A percentile compares a stretch with the other conserved stretches of the same genome.
phyloP scores from a whole-genome alignment of 352 stramenopile genomes.

The Pythium scleroteichum region DNA sequence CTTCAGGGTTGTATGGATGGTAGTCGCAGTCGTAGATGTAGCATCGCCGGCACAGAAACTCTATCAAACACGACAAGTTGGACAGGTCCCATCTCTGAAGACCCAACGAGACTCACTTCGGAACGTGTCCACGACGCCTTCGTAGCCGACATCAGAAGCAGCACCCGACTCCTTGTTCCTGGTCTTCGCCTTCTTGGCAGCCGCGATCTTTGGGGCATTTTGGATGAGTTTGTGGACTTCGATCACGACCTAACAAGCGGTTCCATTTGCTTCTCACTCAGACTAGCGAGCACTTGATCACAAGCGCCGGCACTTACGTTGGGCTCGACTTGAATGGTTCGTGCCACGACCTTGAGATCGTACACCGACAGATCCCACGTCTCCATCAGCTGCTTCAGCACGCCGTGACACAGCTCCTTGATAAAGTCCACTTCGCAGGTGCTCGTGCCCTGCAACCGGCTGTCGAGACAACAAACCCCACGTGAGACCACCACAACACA shows the following conservation, averaged over 20 bases:
- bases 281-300: background rate
- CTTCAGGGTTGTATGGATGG: conserved; percentile 50
- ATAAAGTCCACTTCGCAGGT: conserved; percentile 70
- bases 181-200: conserved; percentile 9
- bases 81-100: no score
- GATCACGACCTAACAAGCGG: conserved; percentile 49
- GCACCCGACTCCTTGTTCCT: conserved; percentile 4
- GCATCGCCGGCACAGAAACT: conserved; percentile 78
- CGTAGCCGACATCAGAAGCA: conserved; percentile 38
- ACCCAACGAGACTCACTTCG: conserved; percentile 44
- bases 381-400: conserved; percentile 61
- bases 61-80: conserved; percentile 26
- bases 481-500: no score
- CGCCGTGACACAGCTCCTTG: conserved; percentile 67
- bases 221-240: conserved; percentile 72
- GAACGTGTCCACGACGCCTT: conserved; percentile 64
- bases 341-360: conserved; percentile 65
- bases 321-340: conserved; percentile 57
- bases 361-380: conserved; percentile 67
- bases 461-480: background rate
- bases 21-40: conserved; percentile 88
- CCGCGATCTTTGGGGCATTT: conserved; percentile 37
- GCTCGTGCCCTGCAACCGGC: conserved; percentile 61
- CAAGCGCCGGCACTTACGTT: conserved; percentile 12
- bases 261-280: background rate